Evolutionary conservation across 306 rosid species (phyloP), one percentile per base, ranked within the genome.

Genomic region (Mimosa bimucronata): DNA sequence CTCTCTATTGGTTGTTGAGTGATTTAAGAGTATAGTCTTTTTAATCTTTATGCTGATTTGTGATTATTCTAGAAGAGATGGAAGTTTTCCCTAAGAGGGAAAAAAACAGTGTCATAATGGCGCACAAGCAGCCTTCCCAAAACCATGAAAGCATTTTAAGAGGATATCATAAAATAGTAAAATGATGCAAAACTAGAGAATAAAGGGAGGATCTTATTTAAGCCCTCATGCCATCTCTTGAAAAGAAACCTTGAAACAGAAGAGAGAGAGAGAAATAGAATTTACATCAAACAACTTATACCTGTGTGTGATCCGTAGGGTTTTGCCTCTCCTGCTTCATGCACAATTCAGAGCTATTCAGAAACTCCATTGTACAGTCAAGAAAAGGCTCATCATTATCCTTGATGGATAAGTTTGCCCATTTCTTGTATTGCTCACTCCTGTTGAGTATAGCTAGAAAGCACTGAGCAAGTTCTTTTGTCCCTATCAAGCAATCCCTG

Each of bases 271-370:
- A 77, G 48, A 72, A 62, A 15, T 66, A 28, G 16, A 66, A 21
- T 8, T 53, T 2, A 74, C 55, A 69, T 21, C 13, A 37, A 40
- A 55, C 50, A 37, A 64, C 61, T 75, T 42, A 74, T 82, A 94
- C 97, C 97, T 92, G 97, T 65, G 97, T 92, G 81, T 92, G 94
- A 87, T 94, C 97, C n/a, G 88, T 72, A 52, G 75, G 81, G 76
- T 82, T 79, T 78, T 89, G 84, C 67, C 79, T 87, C 83, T 75
- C 87, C 69, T 38, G 77, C 81, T 84, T 89, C 77, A 14, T 48
- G 11, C 77, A 81, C 65, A 75, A 70, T 82, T 58, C 79, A 55
- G 83, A 79, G 71, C 52, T 75, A 75, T 76, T 71, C 74, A 29
- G 9, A 26, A 25, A 42, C 34, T 77, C 82, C 19, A 30, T 50